Evolutionary conservation across 176 grass and related monocot species (phyloP).

Genomic region (Triticum aestivum): DNA sequence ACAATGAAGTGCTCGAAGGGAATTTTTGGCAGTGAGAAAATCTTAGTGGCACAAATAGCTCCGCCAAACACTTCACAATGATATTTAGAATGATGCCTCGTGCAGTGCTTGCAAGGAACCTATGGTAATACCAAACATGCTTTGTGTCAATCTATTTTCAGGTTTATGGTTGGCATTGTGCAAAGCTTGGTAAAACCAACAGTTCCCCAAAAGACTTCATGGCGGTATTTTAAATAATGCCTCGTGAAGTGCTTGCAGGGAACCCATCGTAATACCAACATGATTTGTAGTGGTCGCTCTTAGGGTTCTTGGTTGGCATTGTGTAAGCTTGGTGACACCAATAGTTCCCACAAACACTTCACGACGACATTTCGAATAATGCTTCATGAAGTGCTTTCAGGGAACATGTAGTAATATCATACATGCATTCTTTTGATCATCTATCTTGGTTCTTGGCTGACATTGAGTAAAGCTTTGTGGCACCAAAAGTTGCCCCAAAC

Average conservation of each 20-base stretch:
- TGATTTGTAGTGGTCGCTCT: background rate
- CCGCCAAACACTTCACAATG: constrained; percentile 43
- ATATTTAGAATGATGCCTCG: background rate
- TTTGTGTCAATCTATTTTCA: background rate
- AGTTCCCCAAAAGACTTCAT: background rate
- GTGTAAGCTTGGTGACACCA: background rate
- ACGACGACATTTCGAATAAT: background rate
- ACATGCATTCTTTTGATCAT: background rate
- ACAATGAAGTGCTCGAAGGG: background rate
- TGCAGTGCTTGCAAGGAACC: background rate
- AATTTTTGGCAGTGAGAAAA: constrained; percentile 15
- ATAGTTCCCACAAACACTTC: background rate
- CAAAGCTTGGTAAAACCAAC: background rate
- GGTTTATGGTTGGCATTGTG: background rate
- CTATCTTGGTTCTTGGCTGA: background rate
- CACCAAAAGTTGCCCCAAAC: background rate
- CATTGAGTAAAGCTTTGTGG: background rate
- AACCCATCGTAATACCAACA: background rate
- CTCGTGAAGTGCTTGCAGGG: background rate
- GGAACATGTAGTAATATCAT: background rate
- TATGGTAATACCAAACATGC: background rate
- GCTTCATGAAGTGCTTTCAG: background rate
- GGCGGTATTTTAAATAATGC: background rate
- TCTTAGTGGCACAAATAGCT: constrained; percentile 22
- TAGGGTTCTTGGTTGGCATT: background rate